Conservation (phyloP, 129 eudicot genomes). For the Tanacetum coccineum region DNA sequence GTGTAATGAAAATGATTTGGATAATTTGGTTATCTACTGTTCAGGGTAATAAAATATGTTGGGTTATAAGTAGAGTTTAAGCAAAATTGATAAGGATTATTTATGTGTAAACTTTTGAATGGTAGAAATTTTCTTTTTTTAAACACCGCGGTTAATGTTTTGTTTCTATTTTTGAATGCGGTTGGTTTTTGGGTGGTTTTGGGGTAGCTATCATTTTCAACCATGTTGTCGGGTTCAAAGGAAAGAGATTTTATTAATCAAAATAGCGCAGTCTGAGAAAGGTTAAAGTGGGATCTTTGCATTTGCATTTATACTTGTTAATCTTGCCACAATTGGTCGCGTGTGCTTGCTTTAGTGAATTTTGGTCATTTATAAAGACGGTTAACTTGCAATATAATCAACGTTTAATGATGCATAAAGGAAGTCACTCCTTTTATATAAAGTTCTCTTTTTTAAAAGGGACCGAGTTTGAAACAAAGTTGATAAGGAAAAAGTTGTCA, state of each 20-base stretch:
- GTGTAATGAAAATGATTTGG: too few species aligned
- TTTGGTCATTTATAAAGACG: neutral
- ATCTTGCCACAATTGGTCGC: neutral
- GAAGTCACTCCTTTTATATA: neutral
- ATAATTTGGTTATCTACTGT: too few species aligned
- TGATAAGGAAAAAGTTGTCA: neutral
- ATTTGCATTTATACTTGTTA: neutral
- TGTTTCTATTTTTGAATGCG: neutral
- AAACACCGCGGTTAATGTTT: neutral
- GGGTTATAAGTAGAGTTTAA: too few species aligned
- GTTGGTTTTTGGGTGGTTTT: neutral
- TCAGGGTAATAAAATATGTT: too few species aligned
- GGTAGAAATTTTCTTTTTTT: neutral
- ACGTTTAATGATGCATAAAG: constrained; percentile 3
- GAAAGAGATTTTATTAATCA: neutral
- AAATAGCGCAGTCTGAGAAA: neutral
- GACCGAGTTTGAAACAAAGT: neutral
- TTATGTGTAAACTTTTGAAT: too few species aligned
- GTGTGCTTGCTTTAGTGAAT: neutral
- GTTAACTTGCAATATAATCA: neutral
- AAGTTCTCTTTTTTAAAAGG: constrained; percentile 15
- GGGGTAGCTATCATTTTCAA: neutral
- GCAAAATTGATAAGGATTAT: too few species aligned
- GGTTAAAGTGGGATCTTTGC: neutral
- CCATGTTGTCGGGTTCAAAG: neutral